These are phyloP conservation scores for Fusarium coicis DNA, from an alignment of 2,329 filamentous ascomycete genomes.

Conservation along the genomic window DNA sequence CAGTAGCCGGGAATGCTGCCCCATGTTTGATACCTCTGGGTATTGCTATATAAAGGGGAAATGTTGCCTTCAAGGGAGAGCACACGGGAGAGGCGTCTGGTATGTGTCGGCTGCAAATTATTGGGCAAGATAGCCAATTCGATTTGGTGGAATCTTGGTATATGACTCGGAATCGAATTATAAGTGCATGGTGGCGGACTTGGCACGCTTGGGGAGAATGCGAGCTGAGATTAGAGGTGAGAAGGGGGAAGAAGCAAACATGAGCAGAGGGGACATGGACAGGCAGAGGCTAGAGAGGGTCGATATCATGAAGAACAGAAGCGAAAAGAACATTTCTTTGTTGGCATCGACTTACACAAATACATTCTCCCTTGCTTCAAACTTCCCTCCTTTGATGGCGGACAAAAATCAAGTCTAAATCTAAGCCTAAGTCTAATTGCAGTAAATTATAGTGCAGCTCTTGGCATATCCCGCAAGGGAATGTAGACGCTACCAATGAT, in stretches of 20 bases:
- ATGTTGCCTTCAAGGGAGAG: constrained; percentile 11
- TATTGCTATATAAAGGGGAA: constrained; percentile 1
- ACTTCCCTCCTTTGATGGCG: background rate
- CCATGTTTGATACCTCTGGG: background rate
- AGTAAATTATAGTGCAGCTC: background rate
- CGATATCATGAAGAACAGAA: background rate
- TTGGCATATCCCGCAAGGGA: background rate
- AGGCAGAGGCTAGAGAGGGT: background rate
- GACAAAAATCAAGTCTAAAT: constrained; percentile 8
- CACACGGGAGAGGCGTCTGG: constrained; percentile 19
- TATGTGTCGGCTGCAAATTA: constrained; percentile 1
- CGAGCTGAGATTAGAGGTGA: background rate
- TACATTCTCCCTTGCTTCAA: constrained; percentile 8
- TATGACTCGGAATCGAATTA: constrained; percentile 1
- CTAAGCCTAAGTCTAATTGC: constrained; percentile 9
- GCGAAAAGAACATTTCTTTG: background rate
- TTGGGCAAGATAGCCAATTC: background rate
- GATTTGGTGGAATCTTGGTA: constrained; percentile 3
- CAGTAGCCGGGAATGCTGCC: constrained; percentile 1
- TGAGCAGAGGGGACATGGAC: background rate
- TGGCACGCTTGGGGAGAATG: background rate
- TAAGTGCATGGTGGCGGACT: background rate
- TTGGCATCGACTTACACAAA: constrained; percentile 6
- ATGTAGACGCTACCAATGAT: background rate
- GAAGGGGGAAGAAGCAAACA: background rate